A percentile compares a stretch with the other conserved stretches of the same genome.
Evolutionary conservation across 257 asterid genomes (phyloP).

Genomic region (Rubia yunnanensis): DNA sequence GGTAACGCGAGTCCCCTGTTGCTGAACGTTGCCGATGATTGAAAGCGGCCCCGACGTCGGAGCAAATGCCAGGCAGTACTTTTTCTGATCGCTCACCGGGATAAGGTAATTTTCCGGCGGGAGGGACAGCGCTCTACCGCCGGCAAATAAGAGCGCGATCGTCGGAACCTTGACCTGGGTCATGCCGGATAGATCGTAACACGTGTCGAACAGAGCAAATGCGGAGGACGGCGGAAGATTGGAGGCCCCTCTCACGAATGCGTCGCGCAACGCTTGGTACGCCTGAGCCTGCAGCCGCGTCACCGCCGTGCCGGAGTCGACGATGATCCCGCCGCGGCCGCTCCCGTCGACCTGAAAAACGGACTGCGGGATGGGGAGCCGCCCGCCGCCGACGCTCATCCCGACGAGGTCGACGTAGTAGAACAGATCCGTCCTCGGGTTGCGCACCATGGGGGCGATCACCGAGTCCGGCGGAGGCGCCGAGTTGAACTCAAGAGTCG

Average conservation of each 20-base stretch:
- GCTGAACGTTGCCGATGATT: conserved; percentile 80
- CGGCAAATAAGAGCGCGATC: conserved; percentile 44
- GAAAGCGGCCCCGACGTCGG: conserved; percentile 37
- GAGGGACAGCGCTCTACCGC: conserved; percentile 36
- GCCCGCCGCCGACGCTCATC: conserved; percentile 45
- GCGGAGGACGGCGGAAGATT: conserved; percentile 21
- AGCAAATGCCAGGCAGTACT: conserved; percentile 73
- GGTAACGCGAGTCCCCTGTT: conserved; percentile 81
- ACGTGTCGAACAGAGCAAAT: conserved; percentile 64
- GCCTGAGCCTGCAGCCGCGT: conserved; percentile 52
- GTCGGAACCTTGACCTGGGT: conserved; percentile 48
- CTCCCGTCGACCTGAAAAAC: conserved; percentile 26
- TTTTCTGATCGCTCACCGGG: conserved; percentile 49
- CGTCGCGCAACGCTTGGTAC: conserved; percentile 38
- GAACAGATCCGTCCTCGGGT: conserved; percentile 28
- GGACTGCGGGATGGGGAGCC: conserved; percentile 26
- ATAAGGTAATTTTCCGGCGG: conserved; percentile 49
- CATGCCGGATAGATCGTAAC: conserved; percentile 47
- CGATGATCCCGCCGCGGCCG: conserved; percentile 75
- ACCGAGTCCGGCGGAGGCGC: conserved; percentile 49
- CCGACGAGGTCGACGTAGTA: conserved; percentile 61
- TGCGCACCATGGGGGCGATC: conserved; percentile 37
- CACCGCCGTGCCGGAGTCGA: conserved; percentile 91
- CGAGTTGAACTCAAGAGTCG: conserved; percentile 68
- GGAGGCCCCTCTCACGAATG: conserved; percentile 25